A percentile compares a stretch with the other conserved stretches of the same genome.
phyloP scores from a whole-genome alignment of 2,329 filamentous ascomycete genomes.

The Colletotrichum caudatum region DNA sequence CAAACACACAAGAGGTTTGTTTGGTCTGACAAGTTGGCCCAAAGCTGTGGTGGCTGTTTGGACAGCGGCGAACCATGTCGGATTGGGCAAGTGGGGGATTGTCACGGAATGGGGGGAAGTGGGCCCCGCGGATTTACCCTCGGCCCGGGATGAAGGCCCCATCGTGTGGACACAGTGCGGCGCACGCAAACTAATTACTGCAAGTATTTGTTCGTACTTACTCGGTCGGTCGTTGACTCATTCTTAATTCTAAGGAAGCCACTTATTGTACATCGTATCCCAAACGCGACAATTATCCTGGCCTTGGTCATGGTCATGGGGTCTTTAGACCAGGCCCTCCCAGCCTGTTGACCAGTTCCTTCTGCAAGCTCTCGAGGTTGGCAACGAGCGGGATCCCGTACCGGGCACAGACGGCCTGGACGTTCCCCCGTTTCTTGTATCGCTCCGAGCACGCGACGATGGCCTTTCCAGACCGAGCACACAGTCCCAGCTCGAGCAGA shows the following conservation, averaged over 20 bases:
- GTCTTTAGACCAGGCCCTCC: neutral
- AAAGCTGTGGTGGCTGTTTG: constrained; percentile 22
- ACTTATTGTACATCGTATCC: no score
- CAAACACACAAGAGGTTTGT: constrained; percentile 10
- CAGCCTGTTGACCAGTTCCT: constrained; percentile 51
- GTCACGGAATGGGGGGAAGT: constrained; percentile 2
- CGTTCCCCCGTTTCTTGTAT: constrained; percentile 71
- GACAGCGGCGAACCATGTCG: constrained; percentile 27
- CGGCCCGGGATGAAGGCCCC: neutral
- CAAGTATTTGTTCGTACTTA: no score
- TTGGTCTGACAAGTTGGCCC: constrained; percentile 26
- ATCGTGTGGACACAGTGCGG: neutral
- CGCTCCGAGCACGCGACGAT: constrained; percentile 65
- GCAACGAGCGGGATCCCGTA: constrained; percentile 60
- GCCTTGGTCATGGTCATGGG: neutral
- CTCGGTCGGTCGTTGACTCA: no score
- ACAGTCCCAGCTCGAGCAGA: constrained; percentile 71
- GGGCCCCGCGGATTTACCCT: neutral
- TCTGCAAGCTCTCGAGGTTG: constrained; percentile 55
- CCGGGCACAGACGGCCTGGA: constrained; percentile 66
- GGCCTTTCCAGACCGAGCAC: constrained; percentile 56
- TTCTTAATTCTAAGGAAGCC: neutral
- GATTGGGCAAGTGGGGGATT: constrained; percentile 35
- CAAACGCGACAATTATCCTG: neutral
- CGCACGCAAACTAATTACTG: neutral